Evolutionary conservation across 352 stramenopile species (phyloP).

Genomic region (Pelagophyceae sp.): DNA sequence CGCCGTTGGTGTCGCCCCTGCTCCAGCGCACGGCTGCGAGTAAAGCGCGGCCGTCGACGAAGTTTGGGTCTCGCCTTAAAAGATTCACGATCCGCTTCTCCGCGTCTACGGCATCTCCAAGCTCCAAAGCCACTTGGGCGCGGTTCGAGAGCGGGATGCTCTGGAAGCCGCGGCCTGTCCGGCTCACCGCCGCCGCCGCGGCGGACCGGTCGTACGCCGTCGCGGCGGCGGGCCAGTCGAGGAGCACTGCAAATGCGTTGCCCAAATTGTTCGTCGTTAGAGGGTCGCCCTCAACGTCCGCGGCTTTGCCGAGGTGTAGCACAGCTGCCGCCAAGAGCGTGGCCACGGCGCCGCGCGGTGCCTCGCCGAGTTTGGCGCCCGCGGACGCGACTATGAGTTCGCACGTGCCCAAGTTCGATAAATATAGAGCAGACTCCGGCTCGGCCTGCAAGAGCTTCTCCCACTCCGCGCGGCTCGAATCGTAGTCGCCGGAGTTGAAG

Average conservation of each 20-base stretch:
- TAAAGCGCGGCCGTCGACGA: constrained; percentile 8
- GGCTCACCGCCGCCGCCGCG: background rate
- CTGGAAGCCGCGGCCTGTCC: background rate
- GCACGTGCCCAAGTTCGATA: background rate
- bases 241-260: background rate
- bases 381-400: constrained; percentile 7
- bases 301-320: background rate
- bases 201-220: background rate
- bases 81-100: background rate
- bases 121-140: constrained; percentile 7
- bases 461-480: background rate
- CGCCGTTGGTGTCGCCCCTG: background rate
- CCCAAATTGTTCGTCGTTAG: background rate
- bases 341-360: background rate
- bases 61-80: constrained; percentile 6
- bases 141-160: background rate
- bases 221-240: background rate
- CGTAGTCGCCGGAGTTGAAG: constrained; percentile 9
- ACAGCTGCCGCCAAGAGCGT: background rate
- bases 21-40: constrained; percentile 2
- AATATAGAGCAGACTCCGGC: background rate
- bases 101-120: background rate
- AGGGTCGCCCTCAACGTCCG: background rate
- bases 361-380: background rate
- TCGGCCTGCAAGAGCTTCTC: background rate